Conservation (phyloP, 2,329 filamentous ascomycete genomes). For the Xylaria digitata region DNA sequence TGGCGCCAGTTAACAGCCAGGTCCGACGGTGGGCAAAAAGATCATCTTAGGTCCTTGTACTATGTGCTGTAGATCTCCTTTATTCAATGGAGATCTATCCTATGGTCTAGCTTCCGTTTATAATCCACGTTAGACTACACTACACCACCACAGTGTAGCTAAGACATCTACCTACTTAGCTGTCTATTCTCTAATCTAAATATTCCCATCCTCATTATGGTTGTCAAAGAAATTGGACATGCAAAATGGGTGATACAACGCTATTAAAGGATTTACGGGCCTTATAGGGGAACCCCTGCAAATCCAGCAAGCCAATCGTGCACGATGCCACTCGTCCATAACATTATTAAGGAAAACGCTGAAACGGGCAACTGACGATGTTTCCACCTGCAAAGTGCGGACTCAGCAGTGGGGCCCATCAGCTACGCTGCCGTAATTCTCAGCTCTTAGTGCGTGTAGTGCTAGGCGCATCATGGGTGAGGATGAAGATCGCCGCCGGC, state of each 20-base stretch:
- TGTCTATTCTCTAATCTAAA: background rate
- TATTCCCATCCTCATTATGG: background rate
- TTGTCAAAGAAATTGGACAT: background rate
- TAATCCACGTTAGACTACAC: too few species aligned
- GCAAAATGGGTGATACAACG: background rate
- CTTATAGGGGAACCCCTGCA: background rate
- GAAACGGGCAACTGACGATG: slow-evolving; percentile 20
- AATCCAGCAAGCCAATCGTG: background rate
- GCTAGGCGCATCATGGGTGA: background rate
- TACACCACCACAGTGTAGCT: too few species aligned
- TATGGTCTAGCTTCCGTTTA: background rate
- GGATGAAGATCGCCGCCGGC: slow-evolving; percentile 27
- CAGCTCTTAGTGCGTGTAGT: background rate
- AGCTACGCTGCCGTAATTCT: background rate
- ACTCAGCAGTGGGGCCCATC: background rate
- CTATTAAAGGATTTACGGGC: background rate
- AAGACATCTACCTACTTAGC: background rate
- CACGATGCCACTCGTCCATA: background rate
- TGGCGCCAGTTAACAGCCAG: slow-evolving; percentile 3
- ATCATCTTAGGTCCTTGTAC: too few species aligned
- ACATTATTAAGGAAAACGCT: slow-evolving; percentile 2
- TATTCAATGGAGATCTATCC: background rate
- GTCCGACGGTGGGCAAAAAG: background rate
- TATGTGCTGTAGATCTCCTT: background rate
- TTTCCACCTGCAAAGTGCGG: slow-evolving; percentile 3